Conservation (phyloP, 2,329 filamentous ascomycete genomes). For the Pestalotiopsis fici region DNA sequence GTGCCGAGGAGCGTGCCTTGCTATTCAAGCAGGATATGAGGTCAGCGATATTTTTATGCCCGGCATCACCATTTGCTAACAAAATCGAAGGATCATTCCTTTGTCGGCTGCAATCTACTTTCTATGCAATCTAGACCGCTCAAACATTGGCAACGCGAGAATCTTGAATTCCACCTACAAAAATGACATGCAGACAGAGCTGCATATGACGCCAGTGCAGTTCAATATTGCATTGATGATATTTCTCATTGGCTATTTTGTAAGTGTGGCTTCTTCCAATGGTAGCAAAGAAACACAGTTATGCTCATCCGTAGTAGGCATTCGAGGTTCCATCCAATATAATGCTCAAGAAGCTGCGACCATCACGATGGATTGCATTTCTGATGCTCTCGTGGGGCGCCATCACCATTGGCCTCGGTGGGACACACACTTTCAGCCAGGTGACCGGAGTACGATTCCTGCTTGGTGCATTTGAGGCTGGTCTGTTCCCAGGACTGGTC, state of each 20-base stretch:
- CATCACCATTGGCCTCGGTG: constrained; percentile 67
- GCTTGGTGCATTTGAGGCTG: constrained; percentile 70
- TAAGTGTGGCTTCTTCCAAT: neutral
- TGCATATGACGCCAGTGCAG: constrained; percentile 60
- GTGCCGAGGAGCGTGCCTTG: constrained; percentile 35
- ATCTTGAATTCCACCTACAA: constrained; percentile 62
- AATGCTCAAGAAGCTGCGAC: constrained; percentile 64
- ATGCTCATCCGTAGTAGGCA: constrained; percentile 18
- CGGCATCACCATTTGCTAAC: neutral
- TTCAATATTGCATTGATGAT: constrained; percentile 51
- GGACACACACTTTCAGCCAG: constrained; percentile 60
- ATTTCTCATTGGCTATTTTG: constrained; percentile 29
- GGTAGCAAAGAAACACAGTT: neutral
- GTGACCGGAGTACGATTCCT: constrained; percentile 69
- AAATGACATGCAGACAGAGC: constrained; percentile 64
- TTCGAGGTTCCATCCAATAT: constrained; percentile 70
- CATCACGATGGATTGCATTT: constrained; percentile 65
- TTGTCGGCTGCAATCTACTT: constrained; percentile 66
- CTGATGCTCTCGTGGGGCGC: constrained; percentile 69
- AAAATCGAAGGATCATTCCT: constrained; percentile 57
- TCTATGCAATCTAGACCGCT: constrained; percentile 67
- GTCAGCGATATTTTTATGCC: neutral
- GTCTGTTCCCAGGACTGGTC: constrained; percentile 67
- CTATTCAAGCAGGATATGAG: constrained; percentile 57
- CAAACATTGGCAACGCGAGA: constrained; percentile 71